Evolutionary conservation across 768 basidiomycete genomes (phyloP).

Genomic region (Tremella yokohamensis): DNA sequence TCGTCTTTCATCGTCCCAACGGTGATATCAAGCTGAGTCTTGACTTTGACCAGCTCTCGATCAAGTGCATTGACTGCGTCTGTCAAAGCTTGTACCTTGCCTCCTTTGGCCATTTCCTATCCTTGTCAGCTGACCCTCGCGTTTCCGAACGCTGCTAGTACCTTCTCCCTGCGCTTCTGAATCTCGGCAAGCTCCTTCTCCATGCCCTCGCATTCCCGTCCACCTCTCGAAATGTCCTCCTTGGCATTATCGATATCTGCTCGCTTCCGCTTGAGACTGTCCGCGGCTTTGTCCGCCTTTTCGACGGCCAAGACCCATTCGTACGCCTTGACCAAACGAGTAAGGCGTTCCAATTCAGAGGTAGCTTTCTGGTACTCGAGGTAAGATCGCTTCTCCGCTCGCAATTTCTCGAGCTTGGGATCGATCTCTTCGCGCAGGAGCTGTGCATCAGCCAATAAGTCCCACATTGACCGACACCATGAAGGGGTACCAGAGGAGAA

Average conservation of each 20-base stretch:
- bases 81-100: constrained; percentile 80
- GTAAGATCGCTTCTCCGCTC: constrained; percentile 80
- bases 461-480: not conserved
- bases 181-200: constrained; percentile 64
- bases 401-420: constrained; percentile 86
- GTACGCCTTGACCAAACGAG: constrained; percentile 74
- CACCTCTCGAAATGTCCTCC: constrained; percentile 53
- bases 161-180: constrained; percentile 66
- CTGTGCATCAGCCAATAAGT: constrained; percentile 26
- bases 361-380: constrained; percentile 85
- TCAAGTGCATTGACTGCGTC: constrained; percentile 73
- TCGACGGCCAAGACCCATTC: constrained; percentile 65
- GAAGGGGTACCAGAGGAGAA: not conserved
- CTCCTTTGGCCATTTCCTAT: constrained; percentile 85
- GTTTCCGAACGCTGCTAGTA: constrained; percentile 17
- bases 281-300: constrained; percentile 44
- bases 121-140: constrained; percentile 3
- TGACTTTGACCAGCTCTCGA: constrained; percentile 73
- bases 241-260: constrained; percentile 39
- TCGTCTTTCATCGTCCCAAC: constrained; percentile 73
- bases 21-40: constrained; percentile 81
- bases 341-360: constrained; percentile 80
- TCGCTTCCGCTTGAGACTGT: constrained; percentile 32
- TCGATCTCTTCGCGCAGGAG: constrained; percentile 84
- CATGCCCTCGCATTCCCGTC: constrained; percentile 58